Base-by-base conservation (phyloP, 1,139 yeast species). In the Scheffersomyces lignicola region DNA sequence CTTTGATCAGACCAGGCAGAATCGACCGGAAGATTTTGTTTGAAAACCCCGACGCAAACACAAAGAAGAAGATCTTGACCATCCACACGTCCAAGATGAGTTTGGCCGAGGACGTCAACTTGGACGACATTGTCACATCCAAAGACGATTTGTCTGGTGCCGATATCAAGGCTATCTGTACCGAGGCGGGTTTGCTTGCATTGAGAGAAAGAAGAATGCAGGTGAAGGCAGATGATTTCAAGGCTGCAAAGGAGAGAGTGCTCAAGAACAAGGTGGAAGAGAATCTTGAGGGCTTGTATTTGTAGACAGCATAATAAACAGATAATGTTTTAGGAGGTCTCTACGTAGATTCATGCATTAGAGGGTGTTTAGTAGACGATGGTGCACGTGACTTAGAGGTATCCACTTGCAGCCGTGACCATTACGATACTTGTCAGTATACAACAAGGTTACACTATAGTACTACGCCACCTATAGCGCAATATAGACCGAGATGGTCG, bases 91-190 rank as follows among this genome's bases (percentile, higher is more conserved):
- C 89, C 37, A 92, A 89, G 65, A 94, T 94, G 98, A 88, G 81
- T 51, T 72, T 94, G 48, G 79, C 90, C 14, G 79, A 75, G 11
- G 98, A 90, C 54, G 96, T 92, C 29, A 85, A 87, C 48, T 73
- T 90, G 44, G 98, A 92, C 45, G 95, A 83, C 51, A 75, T 94
- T 49, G 96, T 92, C 23, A 83, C 88, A 21, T 76, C 95, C 11
- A 94, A 92, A 68, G 98, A 92, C 58, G 98, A 92, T 47, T 71
- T 92, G 44, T 86, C 96, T 12, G 99, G 99, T 39, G 99, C 99
- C 8, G 98, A 94, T 62, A 92, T 92, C 53, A 92, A 92, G 69
- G 98, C 98, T 20, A 86, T 94, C 66, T 90, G 97, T 62, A 90
- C 98, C 1, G 97, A 92, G 61, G 97, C 97, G 2, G 99, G 98